Conservation (phyloP, 2,329 filamentous ascomycete genomes). For the Aspergillus sp. region DNA sequence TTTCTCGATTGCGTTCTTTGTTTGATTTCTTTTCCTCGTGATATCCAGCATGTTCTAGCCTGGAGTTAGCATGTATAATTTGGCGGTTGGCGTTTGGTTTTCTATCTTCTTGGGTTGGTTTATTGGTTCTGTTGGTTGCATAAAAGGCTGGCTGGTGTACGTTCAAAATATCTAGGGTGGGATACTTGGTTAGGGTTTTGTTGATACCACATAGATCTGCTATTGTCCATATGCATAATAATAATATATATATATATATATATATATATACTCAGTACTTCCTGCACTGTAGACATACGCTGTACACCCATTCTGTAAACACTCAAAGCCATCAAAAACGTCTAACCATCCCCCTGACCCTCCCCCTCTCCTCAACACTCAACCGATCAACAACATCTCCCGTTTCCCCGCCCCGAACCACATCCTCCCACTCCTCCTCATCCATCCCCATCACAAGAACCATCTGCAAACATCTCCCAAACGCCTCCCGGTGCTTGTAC, state of each 20-base stretch:
- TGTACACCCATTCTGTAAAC: not conserved
- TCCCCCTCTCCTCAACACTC: constrained; percentile 63
- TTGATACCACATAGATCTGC: not conserved
- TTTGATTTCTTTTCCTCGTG: constrained; percentile 13
- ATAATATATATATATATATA: constrained; percentile 5
- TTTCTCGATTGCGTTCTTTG: constrained; percentile 5
- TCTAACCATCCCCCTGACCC: constrained; percentile 63
- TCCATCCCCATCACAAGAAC: constrained; percentile 89
- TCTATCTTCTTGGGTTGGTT: constrained; percentile 2
- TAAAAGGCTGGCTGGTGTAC: constrained; percentile 4
- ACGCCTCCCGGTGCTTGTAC: constrained; percentile 71
- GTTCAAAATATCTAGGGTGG: constrained; percentile 3
- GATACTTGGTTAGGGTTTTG: not conserved
- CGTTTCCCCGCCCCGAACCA: constrained; percentile 45
- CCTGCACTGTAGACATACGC: not conserved
- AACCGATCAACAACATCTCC: constrained; percentile 57
- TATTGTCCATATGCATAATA: constrained; percentile 1
- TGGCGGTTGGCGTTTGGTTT: constrained; percentile 7
- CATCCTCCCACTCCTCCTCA: constrained; percentile 87
- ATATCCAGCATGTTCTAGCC: constrained; percentile 22
- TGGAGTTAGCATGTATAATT: constrained; percentile 15
- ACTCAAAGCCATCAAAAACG: constrained; percentile 1
- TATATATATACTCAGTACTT: constrained; percentile 1
- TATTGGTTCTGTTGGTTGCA: not conserved
- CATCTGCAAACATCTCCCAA: constrained; percentile 70